Percentiles rank a stretch among this genome's conserved stretches.
These are phyloP conservation scores for Dictyostelium intermedium DNA, from an alignment of 78 protist genomes.

Conservation along the genomic window DNA sequence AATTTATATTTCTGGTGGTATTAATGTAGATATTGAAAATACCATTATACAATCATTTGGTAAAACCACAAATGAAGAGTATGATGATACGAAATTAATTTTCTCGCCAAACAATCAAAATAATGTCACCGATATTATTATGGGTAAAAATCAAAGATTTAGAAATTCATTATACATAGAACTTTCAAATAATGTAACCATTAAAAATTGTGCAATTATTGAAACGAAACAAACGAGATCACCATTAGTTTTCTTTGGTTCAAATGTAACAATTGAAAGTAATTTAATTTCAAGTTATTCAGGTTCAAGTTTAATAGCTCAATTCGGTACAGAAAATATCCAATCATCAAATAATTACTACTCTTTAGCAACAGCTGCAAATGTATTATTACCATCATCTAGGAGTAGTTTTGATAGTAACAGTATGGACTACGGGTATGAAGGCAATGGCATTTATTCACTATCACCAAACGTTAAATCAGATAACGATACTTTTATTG, in stretches of 20 bases:
- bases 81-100: background rate
- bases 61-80: background rate
- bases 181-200: background rate
- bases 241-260: background rate
- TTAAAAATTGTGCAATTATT: background rate
- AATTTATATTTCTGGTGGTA: background rate
- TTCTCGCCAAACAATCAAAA: background rate
- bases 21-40: background rate
- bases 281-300: background rate
- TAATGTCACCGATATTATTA: background rate
- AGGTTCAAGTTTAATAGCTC: background rate
- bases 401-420: too few species aligned
- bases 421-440: background rate
- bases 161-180: background rate
- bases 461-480: background rate
- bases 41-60: background rate
- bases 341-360: background rate
- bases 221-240: background rate
- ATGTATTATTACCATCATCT: background rate
- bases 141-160: background rate
- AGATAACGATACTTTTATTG: background rate
- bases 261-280: background rate
- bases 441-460: background rate
- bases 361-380: background rate
- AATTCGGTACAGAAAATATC: background rate